Conservation (phyloP, 495 filamentous ascomycete genomes). For the Venustampulla echinocandica region DNA sequence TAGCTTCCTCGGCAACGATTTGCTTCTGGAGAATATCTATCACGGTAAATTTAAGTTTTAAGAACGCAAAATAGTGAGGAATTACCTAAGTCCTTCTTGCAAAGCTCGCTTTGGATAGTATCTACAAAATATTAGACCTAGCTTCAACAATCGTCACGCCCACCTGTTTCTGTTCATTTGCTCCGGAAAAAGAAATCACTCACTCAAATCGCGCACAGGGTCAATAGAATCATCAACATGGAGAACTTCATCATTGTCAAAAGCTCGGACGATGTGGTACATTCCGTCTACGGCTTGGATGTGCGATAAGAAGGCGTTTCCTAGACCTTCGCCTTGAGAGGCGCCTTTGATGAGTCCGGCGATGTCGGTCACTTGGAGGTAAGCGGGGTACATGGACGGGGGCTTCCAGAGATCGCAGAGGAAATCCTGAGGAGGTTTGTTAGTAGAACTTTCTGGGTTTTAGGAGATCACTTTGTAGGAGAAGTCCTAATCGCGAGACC, state of each 20-base stretch:
- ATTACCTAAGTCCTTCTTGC: constrained; percentile 26
- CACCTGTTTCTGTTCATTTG: background rate
- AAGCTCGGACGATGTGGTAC: constrained; percentile 25
- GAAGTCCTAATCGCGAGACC: background rate
- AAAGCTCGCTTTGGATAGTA: constrained; percentile 28
- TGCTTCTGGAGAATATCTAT: constrained; percentile 24
- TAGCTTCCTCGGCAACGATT: constrained; percentile 24
- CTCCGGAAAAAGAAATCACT: background rate
- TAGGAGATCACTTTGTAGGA: background rate
- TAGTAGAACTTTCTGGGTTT: background rate
- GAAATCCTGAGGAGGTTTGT: constrained; percentile 17
- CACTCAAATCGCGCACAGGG: constrained; percentile 25
- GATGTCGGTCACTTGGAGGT: constrained; percentile 26
- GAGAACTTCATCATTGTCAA: constrained; percentile 25
- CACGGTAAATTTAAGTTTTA: background rate
- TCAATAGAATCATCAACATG: constrained; percentile 27
- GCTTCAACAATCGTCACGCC: background rate
- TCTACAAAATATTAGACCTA: constrained; percentile 9
- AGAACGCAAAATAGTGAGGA: background rate
- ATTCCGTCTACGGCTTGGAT: constrained; percentile 27
- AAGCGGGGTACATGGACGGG: constrained; percentile 22
- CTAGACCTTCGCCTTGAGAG: constrained; percentile 23
- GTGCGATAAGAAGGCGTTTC: constrained; percentile 25
- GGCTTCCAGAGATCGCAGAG: constrained; percentile 25
- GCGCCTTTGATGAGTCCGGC: constrained; percentile 27